Percentiles rank a stretch among this genome's conserved stretches.
Evolutionary conservation across 805 yeast species (phyloP).

Genomic region (Schizosaccharomyces japonicus): DNA sequence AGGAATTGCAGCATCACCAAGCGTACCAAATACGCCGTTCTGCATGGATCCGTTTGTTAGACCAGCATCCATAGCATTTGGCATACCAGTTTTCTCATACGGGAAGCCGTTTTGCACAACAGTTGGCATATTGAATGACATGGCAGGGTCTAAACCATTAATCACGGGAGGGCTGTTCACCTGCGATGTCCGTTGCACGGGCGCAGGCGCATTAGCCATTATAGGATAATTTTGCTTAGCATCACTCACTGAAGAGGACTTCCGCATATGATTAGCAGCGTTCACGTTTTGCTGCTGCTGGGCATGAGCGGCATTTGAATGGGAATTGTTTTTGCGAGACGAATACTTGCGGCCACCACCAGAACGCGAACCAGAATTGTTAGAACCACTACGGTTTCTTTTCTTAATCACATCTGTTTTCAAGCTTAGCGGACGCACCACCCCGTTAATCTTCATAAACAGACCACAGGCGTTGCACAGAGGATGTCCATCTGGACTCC

Average conservation of each 20-base stretch:
- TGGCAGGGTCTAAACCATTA: too few species aligned
- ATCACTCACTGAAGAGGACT: neutral
- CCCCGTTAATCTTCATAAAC: slow-evolving; percentile 81
- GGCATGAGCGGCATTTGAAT: neutral
- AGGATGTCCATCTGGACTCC: slow-evolving; percentile 79
- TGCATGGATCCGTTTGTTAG: too few species aligned
- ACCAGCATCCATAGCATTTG: too few species aligned
- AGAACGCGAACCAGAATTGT: neutral
- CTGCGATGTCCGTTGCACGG: too few species aligned
- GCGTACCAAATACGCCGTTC: too few species aligned
- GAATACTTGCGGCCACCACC: neutral
- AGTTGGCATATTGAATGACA: too few species aligned
- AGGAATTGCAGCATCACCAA: too few species aligned
- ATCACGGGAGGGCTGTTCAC: too few species aligned
- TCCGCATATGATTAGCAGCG: neutral
- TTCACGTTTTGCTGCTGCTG: neutral
- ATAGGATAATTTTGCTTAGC: neutral
- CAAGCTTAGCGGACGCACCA: slow-evolving; percentile 69
- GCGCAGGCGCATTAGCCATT: neutral
- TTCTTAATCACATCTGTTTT: slow-evolving; percentile 84
- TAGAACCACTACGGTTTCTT: slow-evolving; percentile 41
- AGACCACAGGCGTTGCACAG: slow-evolving; percentile 92
- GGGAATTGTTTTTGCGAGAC: neutral
- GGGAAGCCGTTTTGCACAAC: too few species aligned
- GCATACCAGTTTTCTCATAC: too few species aligned